Evolutionary conservation across 179 eudicot species (phyloP), one percentile per base, ranked within the genome.

Genomic region (Sideroxylon spinosum): DNA sequence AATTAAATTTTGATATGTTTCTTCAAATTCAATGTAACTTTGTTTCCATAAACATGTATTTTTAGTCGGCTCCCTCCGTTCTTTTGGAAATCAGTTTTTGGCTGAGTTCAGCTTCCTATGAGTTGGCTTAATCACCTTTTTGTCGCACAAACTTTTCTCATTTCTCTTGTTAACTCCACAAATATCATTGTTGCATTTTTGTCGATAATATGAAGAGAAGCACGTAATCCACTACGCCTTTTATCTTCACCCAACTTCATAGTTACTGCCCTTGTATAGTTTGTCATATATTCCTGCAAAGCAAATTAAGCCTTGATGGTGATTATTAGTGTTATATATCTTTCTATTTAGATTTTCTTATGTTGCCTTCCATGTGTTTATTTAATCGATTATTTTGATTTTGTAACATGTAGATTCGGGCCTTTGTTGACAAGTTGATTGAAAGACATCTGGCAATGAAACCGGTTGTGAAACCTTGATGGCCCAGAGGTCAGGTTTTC

Each of bases 371-470:
- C 55, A 37, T 32, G 22, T 55, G 26, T 32, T 12, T 17, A 65
- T 57, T 20, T 17, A 67, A 29, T 50, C 55, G 29, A 65, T 22
- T 73, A 12, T 32, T 9, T 61, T 13, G 29, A 16, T 68, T 68
- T 70, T 78, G 3, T 72, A 32, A 3, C 37, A 66, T 78, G 78
- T 93, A 96, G 99, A 94, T 96, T 79, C 94, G 99, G 79, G 96
- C 92, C 57, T 96, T 94, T 84, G 98, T 96, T 82, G 99, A 92
- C 90, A 88, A 80, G 85, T 77, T 94, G 88, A 91, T 96, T 71
- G 97, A 89, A 82, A 91, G 91, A 78, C 97, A 94, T 81, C 89
- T 94, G 93, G 82, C 89, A 71, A 76, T 64, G 82, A 91, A 86
- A 80, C 85, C 84, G 71, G 90, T 63, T 78, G 85, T 69, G 46